Evolutionary conservation across 106 monocot species (phyloP).

Genomic region (Dendrobium chrysotoxum): DNA sequence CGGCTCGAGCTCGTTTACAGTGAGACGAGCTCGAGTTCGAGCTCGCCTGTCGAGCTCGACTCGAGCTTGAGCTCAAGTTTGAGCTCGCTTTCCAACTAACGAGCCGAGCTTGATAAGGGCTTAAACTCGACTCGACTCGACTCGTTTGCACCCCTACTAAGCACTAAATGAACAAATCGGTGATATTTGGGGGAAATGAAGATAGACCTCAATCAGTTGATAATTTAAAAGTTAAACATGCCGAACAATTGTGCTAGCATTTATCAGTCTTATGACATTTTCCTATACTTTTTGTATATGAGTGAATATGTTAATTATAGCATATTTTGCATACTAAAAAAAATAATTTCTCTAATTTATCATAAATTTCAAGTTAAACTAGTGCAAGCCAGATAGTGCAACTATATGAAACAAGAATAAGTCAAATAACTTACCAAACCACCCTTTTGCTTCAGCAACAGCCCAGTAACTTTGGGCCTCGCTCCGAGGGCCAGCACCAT

Average conservation of each 20-base stretch:
- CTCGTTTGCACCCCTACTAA: too few relatives aligned
- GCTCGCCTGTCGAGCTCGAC: too few relatives aligned
- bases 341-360: neutral
- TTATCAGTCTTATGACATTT: neutral
- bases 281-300: neutral
- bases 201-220: neutral
- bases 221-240: neutral
- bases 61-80: too few relatives aligned
- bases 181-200: neutral
- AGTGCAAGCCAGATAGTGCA: neutral
- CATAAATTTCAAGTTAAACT: neutral
- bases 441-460: conserved; percentile 81
- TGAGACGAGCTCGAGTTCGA: too few relatives aligned
- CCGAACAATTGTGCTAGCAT: neutral
- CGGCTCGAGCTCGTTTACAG: too few relatives aligned
- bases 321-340: neutral
- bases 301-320: neutral
- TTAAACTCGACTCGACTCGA: too few relatives aligned
- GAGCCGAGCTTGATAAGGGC: too few relatives aligned
- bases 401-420: neutral
- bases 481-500: conserved; percentile 83
- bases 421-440: conserved; percentile 69
- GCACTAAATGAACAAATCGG: neutral
- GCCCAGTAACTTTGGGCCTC: conserved; percentile 98
- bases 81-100: too few relatives aligned